Evolutionary conservation across 495 filamentous ascomycete genomes (phyloP).

Genomic region (Aspergillus taichungensis): DNA sequence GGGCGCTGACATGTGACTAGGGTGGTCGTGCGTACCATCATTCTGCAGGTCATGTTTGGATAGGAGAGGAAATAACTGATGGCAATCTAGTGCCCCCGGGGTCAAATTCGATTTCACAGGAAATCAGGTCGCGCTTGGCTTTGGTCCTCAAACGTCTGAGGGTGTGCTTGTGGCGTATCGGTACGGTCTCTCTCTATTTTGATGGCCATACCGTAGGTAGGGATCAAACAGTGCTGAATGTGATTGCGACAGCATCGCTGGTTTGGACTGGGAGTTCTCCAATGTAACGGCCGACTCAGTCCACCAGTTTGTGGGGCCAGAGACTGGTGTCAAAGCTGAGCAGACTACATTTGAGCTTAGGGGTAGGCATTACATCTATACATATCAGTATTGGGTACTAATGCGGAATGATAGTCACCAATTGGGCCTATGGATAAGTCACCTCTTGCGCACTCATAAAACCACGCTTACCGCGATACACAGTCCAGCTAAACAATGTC

Average conservation of each 20-base stretch:
- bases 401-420: slow-evolving; percentile 43
- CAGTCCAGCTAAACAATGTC: slow-evolving; percentile 48
- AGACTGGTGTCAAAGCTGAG: slow-evolving; percentile 10
- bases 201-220: too few species aligned
- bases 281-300: slow-evolving; percentile 55
- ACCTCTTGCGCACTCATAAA: neutral
- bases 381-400: neutral
- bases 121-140: slow-evolving; percentile 52
- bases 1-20: slow-evolving; percentile 10
- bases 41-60: neutral
- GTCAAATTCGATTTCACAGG: slow-evolving; percentile 59
- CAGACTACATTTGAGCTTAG: slow-evolving; percentile 27
- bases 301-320: slow-evolving; percentile 47
- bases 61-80: slow-evolving; percentile 5
- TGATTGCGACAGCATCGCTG: slow-evolving; percentile 37
- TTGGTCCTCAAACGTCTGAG: slow-evolving; percentile 48
- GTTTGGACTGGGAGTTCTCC: slow-evolving; percentile 58
- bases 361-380: slow-evolving; percentile 13
- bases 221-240: too few species aligned
- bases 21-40: slow-evolving; percentile 30
- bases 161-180: slow-evolving; percentile 51
- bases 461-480: slow-evolving; percentile 8
- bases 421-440: slow-evolving; percentile 55
- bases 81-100: slow-evolving; percentile 43
- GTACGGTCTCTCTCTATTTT: slow-evolving; percentile 6